Percentiles rank a stretch among this genome's conserved stretches.
Evolutionary conservation across 2,329 filamentous ascomycete genomes (phyloP).

Genomic region (Aureobasidium sp.): DNA sequence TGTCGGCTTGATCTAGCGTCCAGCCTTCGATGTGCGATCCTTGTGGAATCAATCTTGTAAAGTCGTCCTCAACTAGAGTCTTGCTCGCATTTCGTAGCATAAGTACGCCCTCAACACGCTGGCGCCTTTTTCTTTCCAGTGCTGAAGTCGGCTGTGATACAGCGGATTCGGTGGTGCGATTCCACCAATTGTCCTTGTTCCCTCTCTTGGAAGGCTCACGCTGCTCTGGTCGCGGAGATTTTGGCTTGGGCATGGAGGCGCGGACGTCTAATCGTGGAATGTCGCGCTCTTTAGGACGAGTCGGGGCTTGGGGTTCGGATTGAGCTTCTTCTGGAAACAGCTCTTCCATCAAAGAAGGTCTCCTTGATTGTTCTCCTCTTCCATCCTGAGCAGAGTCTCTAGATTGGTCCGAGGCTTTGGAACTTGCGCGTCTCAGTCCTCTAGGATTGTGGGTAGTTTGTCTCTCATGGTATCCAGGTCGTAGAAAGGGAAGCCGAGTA

Average conservation of each 20-base stretch:
- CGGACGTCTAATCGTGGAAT: conserved; percentile 25
- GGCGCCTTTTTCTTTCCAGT: neutral
- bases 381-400: neutral
- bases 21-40: conserved; percentile 61
- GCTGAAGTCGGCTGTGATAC: neutral
- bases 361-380: conserved; percentile 3
- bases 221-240: neutral
- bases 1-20: conserved; percentile 46
- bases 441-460: neutral
- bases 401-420: neutral
- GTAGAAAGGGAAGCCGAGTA: neutral
- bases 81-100: conserved; percentile 53
- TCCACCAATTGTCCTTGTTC: neutral
- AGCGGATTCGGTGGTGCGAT: neutral
- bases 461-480: neutral
- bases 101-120: conserved; percentile 36
- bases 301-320: conserved; percentile 16
- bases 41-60: conserved; percentile 57
- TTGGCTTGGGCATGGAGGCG: neutral
- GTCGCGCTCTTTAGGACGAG: conserved; percentile 24
- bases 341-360: conserved; percentile 39
- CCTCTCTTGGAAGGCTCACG: neutral
- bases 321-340: conserved; percentile 49
- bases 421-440: neutral
- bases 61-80: conserved; percentile 60